Evolutionary conservation across 495 filamentous ascomycete species (phyloP), one percentile per base, ranked within the genome.

Genomic region (Penicillium paxilli): DNA sequence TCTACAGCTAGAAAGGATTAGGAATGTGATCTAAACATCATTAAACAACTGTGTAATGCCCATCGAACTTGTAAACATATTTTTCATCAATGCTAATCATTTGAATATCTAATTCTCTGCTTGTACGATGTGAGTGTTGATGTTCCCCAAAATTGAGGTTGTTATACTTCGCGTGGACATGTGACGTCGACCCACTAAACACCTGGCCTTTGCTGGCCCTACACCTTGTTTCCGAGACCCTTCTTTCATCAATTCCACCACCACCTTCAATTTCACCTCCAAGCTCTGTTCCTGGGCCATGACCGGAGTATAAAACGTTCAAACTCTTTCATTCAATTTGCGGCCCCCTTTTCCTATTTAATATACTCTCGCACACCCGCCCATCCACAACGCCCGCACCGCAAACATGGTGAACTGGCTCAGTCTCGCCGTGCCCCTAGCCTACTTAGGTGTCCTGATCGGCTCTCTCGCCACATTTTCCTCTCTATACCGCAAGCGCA

Each of bases 391-490:
- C 55, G 28, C 20, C 49, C 24, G 17, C 44, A 58, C 56, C 44
- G 26, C 42, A 56, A 64, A 57, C 37, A 82, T 82, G 79, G 61
- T 66, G 51, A 79, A 96, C 80, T 93, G 88, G 90, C 67, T 89
- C 68, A 83, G 83, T 68, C 86, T 97, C 60, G 73, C 82, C 56
- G 78, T 96, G 58, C 90, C 91, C 46, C 79, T 96, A 62, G 86
- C 89, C 69, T 98, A 98, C 72, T 82, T 98, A 48, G 81, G 80
- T 51, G 85, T 98, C 48, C 83, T 98, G 33, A 78, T 90, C 57
- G 92, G 92, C 63, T 93, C 91, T 25, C 80, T 98, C 33, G 85
- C 86, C 60, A 95, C 90, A 59, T 98, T 98, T 75, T 93, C 90
- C 21, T 89, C 84, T 30, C 80, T 97, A 35, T 98, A 98, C 70